Percentiles rank a stretch among this genome's conserved stretches.
phyloP scores from a whole-genome alignment of 2,329 filamentous ascomycete species.

The Alternaria consortialis region DNA sequence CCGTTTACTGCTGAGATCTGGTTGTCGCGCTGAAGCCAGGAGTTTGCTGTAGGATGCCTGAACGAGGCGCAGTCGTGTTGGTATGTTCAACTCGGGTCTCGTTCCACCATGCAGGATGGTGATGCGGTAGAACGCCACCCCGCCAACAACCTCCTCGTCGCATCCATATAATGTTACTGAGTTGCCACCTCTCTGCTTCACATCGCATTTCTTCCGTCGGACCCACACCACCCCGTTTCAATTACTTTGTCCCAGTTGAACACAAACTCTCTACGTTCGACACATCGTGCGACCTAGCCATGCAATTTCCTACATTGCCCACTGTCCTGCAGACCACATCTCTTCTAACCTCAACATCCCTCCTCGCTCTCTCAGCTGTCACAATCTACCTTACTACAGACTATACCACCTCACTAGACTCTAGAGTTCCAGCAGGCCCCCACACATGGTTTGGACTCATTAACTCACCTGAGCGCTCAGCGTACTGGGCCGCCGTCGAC shows the following conservation, averaged over 20 bases:
- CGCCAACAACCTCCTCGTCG: not conserved
- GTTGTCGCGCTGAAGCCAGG: not conserved
- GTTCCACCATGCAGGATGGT: not conserved
- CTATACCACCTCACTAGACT: not conserved
- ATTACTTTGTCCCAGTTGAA: not conserved
- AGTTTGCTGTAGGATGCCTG: not conserved
- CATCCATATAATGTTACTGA: not conserved
- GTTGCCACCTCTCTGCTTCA: not conserved
- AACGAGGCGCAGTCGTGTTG: not conserved
- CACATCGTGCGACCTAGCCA: not conserved
- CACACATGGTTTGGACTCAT: not conserved
- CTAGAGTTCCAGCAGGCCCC: not conserved
- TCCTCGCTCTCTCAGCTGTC: constrained; percentile 1
- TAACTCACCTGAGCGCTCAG: not conserved
- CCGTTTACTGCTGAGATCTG: not conserved
- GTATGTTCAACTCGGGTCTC: not conserved
- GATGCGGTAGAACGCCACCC: not conserved
- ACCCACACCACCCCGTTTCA: no score
- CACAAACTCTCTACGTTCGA: not conserved
- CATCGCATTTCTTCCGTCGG: not conserved
- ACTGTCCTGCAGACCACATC: not conserved
- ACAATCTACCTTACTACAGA: not conserved
- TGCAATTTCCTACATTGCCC: not conserved
- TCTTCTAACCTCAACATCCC: not conserved
- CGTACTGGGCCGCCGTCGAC: not conserved